These are phyloP conservation scores for Glomus cerebriforme DNA, from an alignment of 192 early-diverging fungal genomes.

Conservation along the genomic window DNA sequence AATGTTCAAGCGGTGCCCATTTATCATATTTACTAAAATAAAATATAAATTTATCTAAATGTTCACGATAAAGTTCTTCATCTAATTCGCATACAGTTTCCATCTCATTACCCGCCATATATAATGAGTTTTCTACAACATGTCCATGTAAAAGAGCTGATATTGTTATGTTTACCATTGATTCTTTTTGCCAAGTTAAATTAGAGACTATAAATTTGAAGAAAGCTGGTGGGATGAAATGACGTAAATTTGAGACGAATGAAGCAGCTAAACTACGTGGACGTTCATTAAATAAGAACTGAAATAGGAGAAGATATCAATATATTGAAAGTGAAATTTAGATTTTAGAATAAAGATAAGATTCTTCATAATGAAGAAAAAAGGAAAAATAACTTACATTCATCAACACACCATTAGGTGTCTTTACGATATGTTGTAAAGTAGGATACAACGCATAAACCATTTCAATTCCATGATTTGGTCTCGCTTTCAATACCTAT, in stretches of 20 bases:
- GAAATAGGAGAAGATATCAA: neutral
- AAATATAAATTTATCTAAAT: slow-evolving; percentile 68
- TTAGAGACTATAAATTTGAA: slow-evolving; percentile 39
- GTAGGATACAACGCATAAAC: slow-evolving; percentile 80
- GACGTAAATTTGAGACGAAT: neutral
- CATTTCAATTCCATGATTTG: slow-evolving; percentile 62
- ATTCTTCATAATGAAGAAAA: neutral
- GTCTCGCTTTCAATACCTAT: slow-evolving; percentile 58
- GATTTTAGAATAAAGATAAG: too few species aligned
- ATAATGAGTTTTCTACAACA: slow-evolving; percentile 65
- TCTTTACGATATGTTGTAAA: slow-evolving; percentile 72
- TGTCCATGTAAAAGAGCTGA: slow-evolving; percentile 66
- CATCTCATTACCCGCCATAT: slow-evolving; percentile 80
- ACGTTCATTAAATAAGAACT: slow-evolving; percentile 22
- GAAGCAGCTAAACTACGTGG: slow-evolving; percentile 36
- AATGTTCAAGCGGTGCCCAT: slow-evolving; percentile 77
- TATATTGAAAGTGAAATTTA: too few species aligned
- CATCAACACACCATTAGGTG: slow-evolving; percentile 70
- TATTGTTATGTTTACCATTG: slow-evolving; percentile 59
- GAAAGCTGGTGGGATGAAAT: slow-evolving; percentile 24
- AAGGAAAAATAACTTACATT: slow-evolving; percentile 41
- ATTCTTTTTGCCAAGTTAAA: slow-evolving; percentile 42
- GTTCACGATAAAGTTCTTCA: slow-evolving; percentile 56
- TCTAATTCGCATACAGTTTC: slow-evolving; percentile 65
- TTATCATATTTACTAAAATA: slow-evolving; percentile 77